Conservation (phyloP, 208 protist species). For the Naegleria lovaniensis region DNA sequence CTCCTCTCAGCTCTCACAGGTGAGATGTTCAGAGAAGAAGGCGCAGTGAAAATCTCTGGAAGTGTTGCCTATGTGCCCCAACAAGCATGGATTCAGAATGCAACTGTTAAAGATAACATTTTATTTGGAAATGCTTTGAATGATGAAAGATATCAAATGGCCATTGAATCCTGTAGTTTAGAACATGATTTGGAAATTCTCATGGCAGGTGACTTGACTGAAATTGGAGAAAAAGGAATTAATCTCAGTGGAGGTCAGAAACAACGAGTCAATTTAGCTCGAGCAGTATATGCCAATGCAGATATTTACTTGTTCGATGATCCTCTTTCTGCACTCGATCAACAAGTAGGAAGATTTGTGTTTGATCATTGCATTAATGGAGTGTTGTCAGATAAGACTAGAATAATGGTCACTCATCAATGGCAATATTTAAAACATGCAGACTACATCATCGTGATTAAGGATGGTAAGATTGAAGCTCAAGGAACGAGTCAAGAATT, state of each 20-base stretch:
- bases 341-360: slow-evolving; percentile 66
- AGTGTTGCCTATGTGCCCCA: slow-evolving; percentile 76
- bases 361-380: slow-evolving; percentile 29
- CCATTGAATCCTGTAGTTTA: slow-evolving; percentile 62
- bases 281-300: slow-evolving; percentile 35
- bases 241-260: slow-evolving; percentile 65
- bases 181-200: slow-evolving; percentile 67
- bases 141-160: slow-evolving; percentile 45
- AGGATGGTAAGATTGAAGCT: slow-evolving; percentile 51
- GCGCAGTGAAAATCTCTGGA: neutral
- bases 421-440: slow-evolving; percentile 67
- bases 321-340: slow-evolving; percentile 79
- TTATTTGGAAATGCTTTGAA: slow-evolving; percentile 57
- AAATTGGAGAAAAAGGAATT: slow-evolving; percentile 77
- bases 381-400: slow-evolving; percentile 53
- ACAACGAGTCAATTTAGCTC: slow-evolving; percentile 52
- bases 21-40: slow-evolving; percentile 57
- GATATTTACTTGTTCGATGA: slow-evolving; percentile 81
- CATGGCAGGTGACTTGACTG: slow-evolving; percentile 64
- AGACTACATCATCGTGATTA: slow-evolving; percentile 74
- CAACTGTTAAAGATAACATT: slow-evolving; percentile 79
- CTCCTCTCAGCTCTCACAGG: slow-evolving; percentile 65
- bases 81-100: slow-evolving; percentile 69
- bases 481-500: slow-evolving; percentile 31
- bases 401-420: slow-evolving; percentile 85